These are phyloP conservation scores for Leucosporidium scottii DNA, from an alignment of 768 basidiomycete genomes.

Conservation along the genomic window DNA sequence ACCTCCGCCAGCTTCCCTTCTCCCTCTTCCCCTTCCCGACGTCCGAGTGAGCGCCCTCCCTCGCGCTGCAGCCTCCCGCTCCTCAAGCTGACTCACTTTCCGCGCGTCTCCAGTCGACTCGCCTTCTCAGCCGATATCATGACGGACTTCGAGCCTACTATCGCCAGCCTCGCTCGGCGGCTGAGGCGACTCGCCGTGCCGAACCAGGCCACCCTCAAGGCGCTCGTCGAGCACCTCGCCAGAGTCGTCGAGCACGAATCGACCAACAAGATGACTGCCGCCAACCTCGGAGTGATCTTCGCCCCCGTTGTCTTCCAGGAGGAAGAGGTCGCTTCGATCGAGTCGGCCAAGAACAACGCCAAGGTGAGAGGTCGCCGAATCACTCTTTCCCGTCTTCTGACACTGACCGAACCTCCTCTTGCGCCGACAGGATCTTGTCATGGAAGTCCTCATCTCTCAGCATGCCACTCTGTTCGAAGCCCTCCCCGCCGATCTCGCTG, in stretches of 20 bases:
- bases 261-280: constrained; percentile 34
- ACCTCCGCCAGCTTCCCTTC: constrained; percentile 36
- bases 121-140: neutral
- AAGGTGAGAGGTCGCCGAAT: constrained; percentile 6
- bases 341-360: constrained; percentile 3
- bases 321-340: constrained; percentile 22
- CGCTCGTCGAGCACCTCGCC: constrained; percentile 32
- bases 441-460: neutral
- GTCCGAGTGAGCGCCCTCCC: neutral
- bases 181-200: constrained; percentile 29
- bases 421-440: neutral
- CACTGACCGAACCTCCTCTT: neutral
- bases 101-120: neutral
- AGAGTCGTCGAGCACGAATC: constrained; percentile 22
- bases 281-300: constrained; percentile 33
- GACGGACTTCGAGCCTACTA: constrained; percentile 7
- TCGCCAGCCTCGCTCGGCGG: constrained; percentile 13
- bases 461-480: neutral
- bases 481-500: neutral
- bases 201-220: constrained; percentile 36
- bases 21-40: constrained; percentile 33
- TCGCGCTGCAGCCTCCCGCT: constrained; percentile 47
- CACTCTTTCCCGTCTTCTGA: too few relatives aligned
- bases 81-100: neutral
- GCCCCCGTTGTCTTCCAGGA: constrained; percentile 29